These are phyloP conservation scores for Volvariella volvacea DNA, from an alignment of 1,284 basidiomycete genomes.

Conservation along the genomic window DNA sequence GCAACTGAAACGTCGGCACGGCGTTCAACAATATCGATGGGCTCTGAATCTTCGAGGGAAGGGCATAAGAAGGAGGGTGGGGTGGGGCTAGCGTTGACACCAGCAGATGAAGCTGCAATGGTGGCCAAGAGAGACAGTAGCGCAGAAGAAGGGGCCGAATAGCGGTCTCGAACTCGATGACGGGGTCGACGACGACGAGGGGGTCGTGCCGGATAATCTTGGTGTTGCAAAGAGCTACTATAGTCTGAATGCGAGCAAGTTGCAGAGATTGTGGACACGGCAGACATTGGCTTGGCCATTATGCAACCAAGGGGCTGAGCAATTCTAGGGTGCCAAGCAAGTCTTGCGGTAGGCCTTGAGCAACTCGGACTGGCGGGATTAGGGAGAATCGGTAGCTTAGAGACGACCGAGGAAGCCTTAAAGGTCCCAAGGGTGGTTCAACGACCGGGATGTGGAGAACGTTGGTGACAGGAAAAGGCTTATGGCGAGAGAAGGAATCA, in stretches of 20 bases:
- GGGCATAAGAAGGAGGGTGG: slow-evolving; percentile 62
- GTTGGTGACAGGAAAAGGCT: slow-evolving; percentile 5
- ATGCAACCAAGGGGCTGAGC: slow-evolving; percentile 21
- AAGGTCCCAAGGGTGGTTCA: slow-evolving; percentile 7
- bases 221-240: slow-evolving; percentile 5
- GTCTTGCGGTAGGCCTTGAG: slow-evolving; percentile 14
- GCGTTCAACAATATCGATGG: not conserved
- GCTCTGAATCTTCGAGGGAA: slow-evolving; percentile 22
- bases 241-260: slow-evolving; percentile 13
- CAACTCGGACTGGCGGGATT: not conserved
- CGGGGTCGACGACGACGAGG: slow-evolving; percentile 9
- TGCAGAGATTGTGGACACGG: slow-evolving; percentile 12
- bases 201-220: not conserved
- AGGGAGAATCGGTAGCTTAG: not conserved
- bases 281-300: slow-evolving; percentile 32
- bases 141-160: slow-evolving; percentile 32
- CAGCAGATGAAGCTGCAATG: slow-evolving; percentile 38
- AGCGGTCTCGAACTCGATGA: slow-evolving; percentile 11
- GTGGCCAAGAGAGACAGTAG: slow-evolving; percentile 50
- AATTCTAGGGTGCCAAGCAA: slow-evolving; percentile 29
- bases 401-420: slow-evolving; percentile 2
- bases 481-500: slow-evolving; percentile 9
- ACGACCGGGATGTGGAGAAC: slow-evolving; percentile 7
- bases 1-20: slow-evolving; percentile 1
- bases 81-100: slow-evolving; percentile 40